Base-by-base conservation (phyloP, 768 basidiomycete species). In the Leccinum longicurvipes region DNA sequence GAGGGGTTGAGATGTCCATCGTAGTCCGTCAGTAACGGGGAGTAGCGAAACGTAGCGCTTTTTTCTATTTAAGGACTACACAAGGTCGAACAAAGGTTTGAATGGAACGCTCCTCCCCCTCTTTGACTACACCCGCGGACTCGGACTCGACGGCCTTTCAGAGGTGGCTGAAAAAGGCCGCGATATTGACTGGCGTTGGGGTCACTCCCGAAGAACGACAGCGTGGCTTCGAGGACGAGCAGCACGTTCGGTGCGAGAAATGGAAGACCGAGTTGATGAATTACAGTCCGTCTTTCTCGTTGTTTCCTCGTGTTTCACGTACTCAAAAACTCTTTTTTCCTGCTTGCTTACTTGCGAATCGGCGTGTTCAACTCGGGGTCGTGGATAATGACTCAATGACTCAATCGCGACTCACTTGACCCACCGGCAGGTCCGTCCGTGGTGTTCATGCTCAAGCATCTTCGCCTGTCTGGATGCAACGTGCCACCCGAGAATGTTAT, bases 391-490 rank as follows among this genome's bases (percentile, higher is more conserved):
- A 31, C n/a, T n/a, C n/a, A n/a, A n/a, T n/a, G n/a, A n/a, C n/a
- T n/a, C n/a, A n/a, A 14, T 42, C 28, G 19, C 23, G 56, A 29
- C n/a, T n/a, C n/a, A 45, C 29, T 10, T 24, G 28, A 27, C 31
- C 41, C 39, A 7, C 31, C 31, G 27, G 1, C 56, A 97, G 95
- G 93, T 67, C 93, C 94, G 11, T 75, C 84, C 3, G 82, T 98
- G 2, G 82, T 86, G 9, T 97, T 98, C 74, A 92, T 99, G 87
- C 78, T 94, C 34, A 87, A 93, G 65, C 94, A 97, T 64, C 80
- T 98, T n/a, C 76, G 82, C 58, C 77, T 87, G 1, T 82, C 84
- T 7, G 88, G 91, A 4, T 88, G 85, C 60, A 75, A 82, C 6
- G 85, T 93, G 21, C 82, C 87, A 4, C 74, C 84, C 1, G 77